Evolutionary conservation across 1,284 basidiomycete genomes (phyloP), one percentile per base, ranked within the genome.

Genomic region (Naganishia cerealis): DNA sequence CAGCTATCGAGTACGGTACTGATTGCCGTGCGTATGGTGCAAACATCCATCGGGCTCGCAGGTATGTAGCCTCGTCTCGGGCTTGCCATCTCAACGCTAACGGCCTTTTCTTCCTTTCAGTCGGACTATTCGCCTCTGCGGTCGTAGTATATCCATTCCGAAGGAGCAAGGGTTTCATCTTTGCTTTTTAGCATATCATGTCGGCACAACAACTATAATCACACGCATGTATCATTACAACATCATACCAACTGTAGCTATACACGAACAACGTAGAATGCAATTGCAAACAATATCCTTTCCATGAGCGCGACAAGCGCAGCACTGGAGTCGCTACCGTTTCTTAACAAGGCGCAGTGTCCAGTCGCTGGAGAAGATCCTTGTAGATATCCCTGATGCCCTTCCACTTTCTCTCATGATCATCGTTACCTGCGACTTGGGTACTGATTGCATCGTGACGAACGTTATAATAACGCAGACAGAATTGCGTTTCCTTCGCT

Each of bases 111-210:
- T 13, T 58, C n/a, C 56, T 38, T 38, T 21, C 38, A 67, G 72
- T 75, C 13, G 74, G 74, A 2, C 65, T 75, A 33, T 75, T 74
- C 50, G 74, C 73, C 1, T 71, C 75, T 5, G 71, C 75, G 3
- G 61, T 75, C 39, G 73, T 73, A 1, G 69, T 74, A 12, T 76
- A 76, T 63, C 75, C 75, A 9, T 76, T 76, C 52, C 74, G 75
- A 7, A 74, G 75, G 65, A 71, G 69, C 42, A 53, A 72, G 52
- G 67, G 73, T 18, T 76, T 74, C 58, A 73, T 74, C 21, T 76
- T 76, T 61, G 73, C 73, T 46, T 76, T 74, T 57, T 74, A 72
- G 40, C 15, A 18, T 3, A 48, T 4, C 16, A 33, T 38, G 1
- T 36, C 29, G 21, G 29, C 2, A 33, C 29, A 33, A 39, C 33